Evolutionary conservation across 305 asterid genomes (phyloP), one percentile per base, ranked within the genome.

Genomic region (Fraxinus latifolia): DNA sequence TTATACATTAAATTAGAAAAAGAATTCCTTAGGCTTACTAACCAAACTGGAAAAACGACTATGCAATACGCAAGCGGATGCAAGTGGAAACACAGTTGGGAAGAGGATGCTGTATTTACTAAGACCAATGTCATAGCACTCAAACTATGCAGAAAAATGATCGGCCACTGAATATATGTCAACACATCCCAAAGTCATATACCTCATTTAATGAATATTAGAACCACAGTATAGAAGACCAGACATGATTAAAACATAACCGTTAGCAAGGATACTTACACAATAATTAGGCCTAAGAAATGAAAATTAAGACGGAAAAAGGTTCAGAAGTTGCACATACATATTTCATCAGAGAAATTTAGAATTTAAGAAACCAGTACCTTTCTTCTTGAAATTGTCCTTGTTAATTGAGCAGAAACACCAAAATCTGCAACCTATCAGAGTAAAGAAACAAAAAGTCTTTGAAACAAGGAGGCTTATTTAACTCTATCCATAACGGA

Each of bases 391-490:
- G 98, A 95, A 84, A 95, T 95, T 58, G 98, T 95, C 82, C 94
- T 85, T 8, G 98, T 95, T 85, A 95, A 83, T 87, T 95, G 98
- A 81, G 97, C 98, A 88, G 98, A 95, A 88, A 95, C 98, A 17
- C 98, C 98, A 87, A 95, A 95, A 88, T 95, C 98, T 83, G 98
- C 98, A 82, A 95, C 98, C 98, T 94, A 83, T 70, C 72, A 62
- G 67, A 58, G 27, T 25, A 9, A 62, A 62, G 33, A 62, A 62
- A 62, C 72, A 62, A 0, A 53, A 53, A 21, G 14, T 23, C 25
- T 21, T 62, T 3, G 7, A 62, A 62, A 62, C 65, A 58, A 58
- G 27, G 27, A 58, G 12, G 67, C 67, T 21, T 17, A 19, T 17
- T 58, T 17, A 58, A 58, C 67, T 58, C 67, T 58, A 17, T 55